Evolutionary conservation across 768 basidiomycete genomes (phyloP).

Genomic region (Rhizopogon vesiculosus): DNA sequence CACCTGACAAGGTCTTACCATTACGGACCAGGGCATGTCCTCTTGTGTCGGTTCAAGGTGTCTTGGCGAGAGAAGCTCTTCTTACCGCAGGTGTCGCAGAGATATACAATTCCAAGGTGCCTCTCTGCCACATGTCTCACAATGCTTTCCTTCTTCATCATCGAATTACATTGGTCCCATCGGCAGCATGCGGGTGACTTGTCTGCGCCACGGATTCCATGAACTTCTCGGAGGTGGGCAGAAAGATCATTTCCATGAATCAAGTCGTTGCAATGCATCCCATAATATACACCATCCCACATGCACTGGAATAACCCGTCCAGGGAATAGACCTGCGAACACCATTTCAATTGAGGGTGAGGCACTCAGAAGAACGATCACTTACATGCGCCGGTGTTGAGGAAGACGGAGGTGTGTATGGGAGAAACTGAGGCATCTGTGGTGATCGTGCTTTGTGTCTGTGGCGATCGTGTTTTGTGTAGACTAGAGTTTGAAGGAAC

Average conservation of each 20-base stretch:
- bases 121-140: conserved; percentile 18
- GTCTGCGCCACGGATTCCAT: neutral
- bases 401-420: too few species aligned
- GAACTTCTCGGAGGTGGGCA: neutral
- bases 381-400: too few species aligned
- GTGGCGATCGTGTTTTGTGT: too few species aligned
- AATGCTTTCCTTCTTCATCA: neutral
- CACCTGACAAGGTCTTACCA: too few species aligned
- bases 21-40: neutral
- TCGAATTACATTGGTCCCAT: neutral
- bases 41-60: conserved; percentile 14
- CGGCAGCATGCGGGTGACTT: neutral
- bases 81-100: too few species aligned
- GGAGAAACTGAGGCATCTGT: too few species aligned
- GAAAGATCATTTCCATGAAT: neutral
- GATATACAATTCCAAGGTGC: conserved; percentile 8
- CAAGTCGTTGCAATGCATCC: neutral
- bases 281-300: neutral
- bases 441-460: too few species aligned
- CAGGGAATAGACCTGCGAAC: too few species aligned
- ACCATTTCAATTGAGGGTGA: too few species aligned
- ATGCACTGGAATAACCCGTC: too few species aligned
- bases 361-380: too few species aligned
- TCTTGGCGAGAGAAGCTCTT: conserved; percentile 7
- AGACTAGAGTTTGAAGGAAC: too few species aligned